Evolutionary conservation across 2,329 filamentous ascomycete genomes (phyloP), one percentile per base, ranked within the genome.

Genomic region (Pseudopithomyces chartarum): DNA sequence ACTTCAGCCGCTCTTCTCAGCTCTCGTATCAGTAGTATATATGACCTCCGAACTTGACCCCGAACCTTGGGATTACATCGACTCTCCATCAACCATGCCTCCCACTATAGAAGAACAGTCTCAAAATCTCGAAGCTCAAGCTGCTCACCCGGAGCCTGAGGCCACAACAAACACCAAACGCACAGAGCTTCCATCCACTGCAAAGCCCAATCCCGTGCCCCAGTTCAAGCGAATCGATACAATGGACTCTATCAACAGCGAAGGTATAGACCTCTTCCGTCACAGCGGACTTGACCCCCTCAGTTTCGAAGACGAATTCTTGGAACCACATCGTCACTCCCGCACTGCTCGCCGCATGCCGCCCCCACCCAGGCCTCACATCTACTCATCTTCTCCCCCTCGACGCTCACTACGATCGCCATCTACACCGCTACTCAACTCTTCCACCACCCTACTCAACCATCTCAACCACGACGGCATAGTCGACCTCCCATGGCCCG

Each of bases 1-100:
- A 43, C 23, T 19, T 51, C 38, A 43, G 11, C 23, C n/a, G 23
- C 11, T n/a, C 17, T n/a, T 33, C 11, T 43, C 38, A 42, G 23
- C 38, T 38, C 29, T n/a, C 26, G 19, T 33, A 22, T 15, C 13
- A 34, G 6, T 15, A 34, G 6, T 29, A 20, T 66, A 58, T 50
- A 68, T 68, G 64, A 63, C 52, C 59, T 56, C 58, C n/a, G 36
- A 54, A 11, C 55, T 50, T n/a, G 63, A 64, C 3, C 34, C n/a
- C 13, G 54, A 61, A 40, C 61, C 64, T 56, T 68, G 63, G 64
- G 60, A 62, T 34, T 17, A 62, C 44, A 55, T 68, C 39, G 51
- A 59, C 40, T 56, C 49, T 38, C 55, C 29, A 20, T 12, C 40
- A 33, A 42, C 48, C 42, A 55, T 59, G 48, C 29, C 59, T 12